A percentile compares a stretch with the other conserved stretches of the same genome.
Evolutionary conservation across 2,329 filamentous ascomycete species (phyloP).

Genomic region (Neopestalotiopsis rosae): DNA sequence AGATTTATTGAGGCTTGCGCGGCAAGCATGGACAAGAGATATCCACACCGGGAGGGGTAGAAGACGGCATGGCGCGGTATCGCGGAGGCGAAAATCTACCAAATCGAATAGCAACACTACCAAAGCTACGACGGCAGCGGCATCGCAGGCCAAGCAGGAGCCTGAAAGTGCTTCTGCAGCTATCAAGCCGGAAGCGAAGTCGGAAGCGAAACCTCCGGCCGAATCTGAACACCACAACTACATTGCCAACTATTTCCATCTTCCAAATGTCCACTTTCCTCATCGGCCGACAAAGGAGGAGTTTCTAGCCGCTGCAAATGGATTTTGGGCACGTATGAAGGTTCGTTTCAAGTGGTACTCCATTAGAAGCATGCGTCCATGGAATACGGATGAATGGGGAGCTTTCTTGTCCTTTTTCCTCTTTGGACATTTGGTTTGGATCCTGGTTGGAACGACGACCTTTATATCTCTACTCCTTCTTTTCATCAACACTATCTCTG

Average conservation of each 20-base stretch:
- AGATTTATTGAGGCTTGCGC: conserved; percentile 40
- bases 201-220: conserved; percentile 20
- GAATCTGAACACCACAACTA: conserved; percentile 52
- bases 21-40: conserved; percentile 42
- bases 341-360: conserved; percentile 98
- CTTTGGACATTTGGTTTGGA: conserved; percentile 91
- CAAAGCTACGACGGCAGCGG: conserved; percentile 18
- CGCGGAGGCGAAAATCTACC: conserved; percentile 36
- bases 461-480: conserved; percentile 94
- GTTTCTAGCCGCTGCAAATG: conserved; percentile 85
- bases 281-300: conserved; percentile 94
- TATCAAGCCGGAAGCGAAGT: conserved; percentile 26
- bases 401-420: conserved; percentile 95
- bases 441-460: conserved; percentile 95
- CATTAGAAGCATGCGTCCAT: conserved; percentile 90
- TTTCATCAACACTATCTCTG: conserved; percentile 93
- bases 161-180: conserved; percentile 21
- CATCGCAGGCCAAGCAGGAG: conserved; percentile 25
- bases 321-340: conserved; percentile 88
- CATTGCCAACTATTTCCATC: conserved; percentile 63
- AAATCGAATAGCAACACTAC: conserved; percentile 34
- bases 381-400: conserved; percentile 95
- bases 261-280: conserved; percentile 60
- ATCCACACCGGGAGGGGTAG: conserved; percentile 35
- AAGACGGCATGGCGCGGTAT: conserved; percentile 21